Conservation (phyloP, 73 alveolate genomes). For the Stentor coeruleus region DNA sequence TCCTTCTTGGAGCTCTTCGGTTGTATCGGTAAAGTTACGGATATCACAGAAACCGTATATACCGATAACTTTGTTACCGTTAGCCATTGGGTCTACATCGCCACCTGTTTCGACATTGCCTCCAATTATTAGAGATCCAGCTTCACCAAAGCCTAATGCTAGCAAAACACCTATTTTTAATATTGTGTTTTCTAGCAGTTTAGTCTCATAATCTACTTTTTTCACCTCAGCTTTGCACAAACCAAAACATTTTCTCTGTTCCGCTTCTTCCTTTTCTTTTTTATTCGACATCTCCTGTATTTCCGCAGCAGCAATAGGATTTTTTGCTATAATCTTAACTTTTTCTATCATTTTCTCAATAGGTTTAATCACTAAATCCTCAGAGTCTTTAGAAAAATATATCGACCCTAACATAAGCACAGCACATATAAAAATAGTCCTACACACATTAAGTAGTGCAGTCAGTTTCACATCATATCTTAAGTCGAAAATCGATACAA, state of each 20-base stretch:
- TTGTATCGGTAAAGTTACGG: slow-evolving; percentile 79
- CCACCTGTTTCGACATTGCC: slow-evolving; percentile 83
- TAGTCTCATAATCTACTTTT: slow-evolving; percentile 45
- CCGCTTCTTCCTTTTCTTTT: slow-evolving; percentile 33
- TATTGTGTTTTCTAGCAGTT: slow-evolving; percentile 45
- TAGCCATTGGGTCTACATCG: slow-evolving; percentile 76
- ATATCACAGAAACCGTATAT: slow-evolving; percentile 85
- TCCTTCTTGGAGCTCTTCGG: slow-evolving; percentile 85
- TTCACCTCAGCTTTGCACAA: slow-evolving; percentile 23
- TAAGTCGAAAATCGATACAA: slow-evolving; percentile 40
- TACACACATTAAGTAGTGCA: slow-evolving; percentile 70
- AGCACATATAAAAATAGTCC: slow-evolving; percentile 86
- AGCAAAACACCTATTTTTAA: slow-evolving; percentile 69
- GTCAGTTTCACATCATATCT: slow-evolving; percentile 47
- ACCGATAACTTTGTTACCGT: slow-evolving; percentile 77
- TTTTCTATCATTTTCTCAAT: slow-evolving; percentile 91
- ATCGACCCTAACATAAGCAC: slow-evolving; percentile 82
- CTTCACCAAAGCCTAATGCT: slow-evolving; percentile 97
- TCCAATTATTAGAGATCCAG: slow-evolving; percentile 82
- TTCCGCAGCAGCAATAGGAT: slow-evolving; percentile 91
- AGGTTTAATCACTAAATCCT: slow-evolving; percentile 82
- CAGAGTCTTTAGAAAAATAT: slow-evolving; percentile 80
- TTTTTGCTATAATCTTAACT: slow-evolving; percentile 86
- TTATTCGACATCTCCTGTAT: slow-evolving; percentile 76
- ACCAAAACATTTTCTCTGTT: slow-evolving; percentile 22